Percentiles rank a stretch among this genome's conserved stretches.
These are phyloP conservation scores for Ceratocystis huliohia DNA, from an alignment of 2,329 filamentous ascomycete genomes.

Conservation along the genomic window DNA sequence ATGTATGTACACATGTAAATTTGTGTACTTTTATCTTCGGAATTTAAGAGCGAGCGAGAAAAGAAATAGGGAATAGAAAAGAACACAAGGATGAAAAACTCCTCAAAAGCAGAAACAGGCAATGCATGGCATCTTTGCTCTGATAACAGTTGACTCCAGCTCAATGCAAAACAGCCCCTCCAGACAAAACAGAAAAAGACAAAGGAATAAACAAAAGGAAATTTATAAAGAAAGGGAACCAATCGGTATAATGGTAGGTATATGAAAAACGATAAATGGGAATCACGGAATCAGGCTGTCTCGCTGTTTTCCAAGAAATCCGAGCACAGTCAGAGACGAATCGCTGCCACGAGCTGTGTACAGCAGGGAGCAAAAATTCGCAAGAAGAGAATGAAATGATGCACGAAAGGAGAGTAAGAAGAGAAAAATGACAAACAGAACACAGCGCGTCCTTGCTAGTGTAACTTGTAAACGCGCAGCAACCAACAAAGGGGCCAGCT, in stretches of 20 bases:
- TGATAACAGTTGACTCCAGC: constrained; percentile 10
- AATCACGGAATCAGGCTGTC: constrained; percentile 13
- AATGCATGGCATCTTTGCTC: constrained; percentile 1
- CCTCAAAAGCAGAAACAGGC: background rate
- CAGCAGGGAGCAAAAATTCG: background rate
- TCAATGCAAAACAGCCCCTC: constrained; percentile 3
- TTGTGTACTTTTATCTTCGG: background rate
- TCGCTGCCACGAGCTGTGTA: background rate
- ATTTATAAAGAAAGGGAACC: background rate
- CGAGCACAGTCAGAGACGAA: constrained; percentile 4
- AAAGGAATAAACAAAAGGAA: constrained; percentile 13
- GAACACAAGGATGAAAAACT: background rate
- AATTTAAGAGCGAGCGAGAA: background rate
- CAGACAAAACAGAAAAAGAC: constrained; percentile 2
- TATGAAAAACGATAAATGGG: constrained; percentile 11
- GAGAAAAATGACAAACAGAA: background rate
- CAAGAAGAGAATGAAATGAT: constrained; percentile 7
- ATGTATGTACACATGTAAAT: background rate
- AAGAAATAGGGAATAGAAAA: background rate
- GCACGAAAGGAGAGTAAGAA: constrained; percentile 6
- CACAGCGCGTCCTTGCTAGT: background rate
- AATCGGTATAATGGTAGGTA: constrained; percentile 4
- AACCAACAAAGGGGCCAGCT: background rate
- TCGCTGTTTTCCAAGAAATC: background rate
- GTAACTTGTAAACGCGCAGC: background rate